Evolutionary conservation across 2,329 filamentous ascomycete species (phyloP), one percentile per base, ranked within the genome.

Genomic region (Cylindrodendrum hubeiense): DNA sequence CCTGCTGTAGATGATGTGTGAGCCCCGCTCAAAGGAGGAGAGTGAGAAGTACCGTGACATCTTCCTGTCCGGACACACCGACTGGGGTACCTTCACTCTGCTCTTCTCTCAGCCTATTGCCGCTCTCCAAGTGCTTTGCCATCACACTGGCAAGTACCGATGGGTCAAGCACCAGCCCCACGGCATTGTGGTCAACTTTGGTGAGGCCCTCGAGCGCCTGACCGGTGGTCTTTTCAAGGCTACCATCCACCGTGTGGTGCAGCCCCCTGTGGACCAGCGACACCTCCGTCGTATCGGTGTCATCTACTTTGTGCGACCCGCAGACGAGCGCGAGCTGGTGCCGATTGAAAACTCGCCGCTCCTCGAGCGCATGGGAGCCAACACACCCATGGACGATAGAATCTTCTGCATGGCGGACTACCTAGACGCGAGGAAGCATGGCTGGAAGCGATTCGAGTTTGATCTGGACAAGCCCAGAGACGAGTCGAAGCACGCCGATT

Each of bases 21-120:
- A 76, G 37, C 79, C 79, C 3, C 74, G 79, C 5, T 71, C 75
- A 3, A 70, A 68, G 12, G 76, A 76, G 33, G 79, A 79, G 13
- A 79, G 80, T 49, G 73, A 74, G 33, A 78, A 77, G 56, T 78
- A 78, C 54, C 71, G 79, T 13, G 77, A 80, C 60, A 77, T 79
- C 17, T 81, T 78, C 73, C 77, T 79, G 3, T 74, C 79, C 15
- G 80, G 77, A n/a, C 80, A 82, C 70, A 81, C 80, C 3, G 80
- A 82, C 59, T 82, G 80, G 66, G 80, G 79, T 7, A 78, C 77
- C 5, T 71, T 80, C 41, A 82, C 79, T 0, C 74, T 83, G 22
- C 74, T 82, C 15, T 79, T 80, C 75, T 77, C 74, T 19, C 80
- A 82, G 60, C 76, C 79, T 21, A 77, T 82, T 9, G 74, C 79